Base-by-base conservation (phyloP, 176 grass and related monocot species). In the Carex littledalei region DNA sequence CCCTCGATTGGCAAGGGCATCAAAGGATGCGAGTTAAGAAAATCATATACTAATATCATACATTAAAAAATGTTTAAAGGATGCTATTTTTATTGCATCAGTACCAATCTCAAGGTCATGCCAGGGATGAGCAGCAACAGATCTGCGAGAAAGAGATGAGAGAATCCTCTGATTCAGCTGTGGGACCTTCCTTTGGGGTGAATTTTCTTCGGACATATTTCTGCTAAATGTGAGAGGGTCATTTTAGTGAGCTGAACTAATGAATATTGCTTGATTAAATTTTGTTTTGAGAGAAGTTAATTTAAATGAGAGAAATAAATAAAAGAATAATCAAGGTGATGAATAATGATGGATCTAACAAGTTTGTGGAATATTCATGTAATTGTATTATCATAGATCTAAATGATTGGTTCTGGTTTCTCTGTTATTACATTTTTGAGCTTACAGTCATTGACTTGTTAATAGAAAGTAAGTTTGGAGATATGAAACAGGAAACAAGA, bases 41-140 rank as follows among this genome's bases (percentile, higher is more conserved):
- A 37, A 24, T 1, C 16, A 66, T 16, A 80, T 21, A 17, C n/a
- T 12, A 45, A n/a, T 3, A 71, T 8, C 32, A 45, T 71, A 18
- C 17, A 45, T 45, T 10, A 52, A 57, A 26, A 34, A 78, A 34
- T 6, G 14, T 18, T 80, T 61, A 61, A 35, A 61, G 37, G n/a
- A 37, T 4, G 54, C 1, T n/a, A 20, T 47, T 11, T 80, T 80
- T 41, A 60, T 37, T 61, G 31, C 15, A 79, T 52, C 6, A 8
- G 3, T 78, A 92, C 93, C 94, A 82, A 97, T 97, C 82, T 95
- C 94, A 87, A 97, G 92, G 85, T 97, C 94, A 86, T 92, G 94
- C 94, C 94, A 97, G 6, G 94, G 92, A 90, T 97, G 94, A 47
- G 94, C 94, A 85, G 94, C 94, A 58, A 97, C 90, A 0, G 94